Percentiles rank a stretch among this genome's conserved stretches.
Conservation (phyloP, 2,329 filamentous ascomycete species). For the Domatiomyces globalis region DNA sequence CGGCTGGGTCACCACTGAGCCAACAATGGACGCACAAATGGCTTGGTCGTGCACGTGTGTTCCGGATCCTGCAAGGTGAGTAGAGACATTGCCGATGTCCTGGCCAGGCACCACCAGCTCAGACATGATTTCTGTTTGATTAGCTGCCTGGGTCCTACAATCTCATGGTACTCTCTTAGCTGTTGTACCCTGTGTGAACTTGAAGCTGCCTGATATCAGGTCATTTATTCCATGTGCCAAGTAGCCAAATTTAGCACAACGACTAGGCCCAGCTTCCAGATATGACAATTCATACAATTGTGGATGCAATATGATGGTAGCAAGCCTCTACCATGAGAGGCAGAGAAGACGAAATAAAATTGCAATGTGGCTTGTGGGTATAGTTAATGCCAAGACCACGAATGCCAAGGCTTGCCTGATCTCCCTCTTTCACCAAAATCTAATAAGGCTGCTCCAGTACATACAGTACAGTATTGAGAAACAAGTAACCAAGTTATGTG, state of each 20-base stretch:
- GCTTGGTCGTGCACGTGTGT: slow-evolving; percentile 66
- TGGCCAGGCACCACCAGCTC: slow-evolving; percentile 49
- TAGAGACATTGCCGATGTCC: slow-evolving; percentile 52
- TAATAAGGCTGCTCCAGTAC: too few species aligned
- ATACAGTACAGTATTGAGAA: too few species aligned
- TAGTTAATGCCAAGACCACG: too few species aligned
- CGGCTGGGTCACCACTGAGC: slow-evolving; percentile 46
- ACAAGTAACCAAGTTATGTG: neutral
- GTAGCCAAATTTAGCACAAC: neutral
- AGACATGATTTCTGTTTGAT: neutral
- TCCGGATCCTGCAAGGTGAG: slow-evolving; percentile 62
- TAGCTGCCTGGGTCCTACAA: neutral
- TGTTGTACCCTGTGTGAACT: neutral
- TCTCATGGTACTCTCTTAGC: neutral
- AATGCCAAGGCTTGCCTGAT: too few species aligned
- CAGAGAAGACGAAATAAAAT: too few species aligned
- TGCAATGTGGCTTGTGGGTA: too few species aligned
- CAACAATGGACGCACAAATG: slow-evolving; percentile 71
- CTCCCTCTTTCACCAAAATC: too few species aligned
- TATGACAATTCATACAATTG: too few species aligned
- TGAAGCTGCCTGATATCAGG: neutral
- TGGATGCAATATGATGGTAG: too few species aligned
- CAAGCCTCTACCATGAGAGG: too few species aligned
- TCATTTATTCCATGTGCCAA: neutral
- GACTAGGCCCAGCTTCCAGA: too few species aligned